Base-by-base conservation (phyloP, 176 grass and related monocot species). In the Aegilops sharonensis region DNA sequence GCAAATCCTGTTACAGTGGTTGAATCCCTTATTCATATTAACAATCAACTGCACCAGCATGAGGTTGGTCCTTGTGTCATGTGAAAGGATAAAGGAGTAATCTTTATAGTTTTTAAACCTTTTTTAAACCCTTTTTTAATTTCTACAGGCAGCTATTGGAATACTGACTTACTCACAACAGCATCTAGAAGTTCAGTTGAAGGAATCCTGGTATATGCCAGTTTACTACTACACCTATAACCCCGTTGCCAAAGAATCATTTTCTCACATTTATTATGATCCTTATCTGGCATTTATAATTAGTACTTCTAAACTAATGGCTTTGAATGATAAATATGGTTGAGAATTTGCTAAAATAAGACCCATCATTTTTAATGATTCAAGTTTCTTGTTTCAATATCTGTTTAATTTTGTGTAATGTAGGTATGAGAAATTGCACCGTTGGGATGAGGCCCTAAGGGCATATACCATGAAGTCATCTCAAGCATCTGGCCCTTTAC, bases 1-100 rank as follows among this genome's bases (percentile, higher is more conserved):
- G 92, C 96, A 86, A 98, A 94, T 89, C 96, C 93, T 92, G 93
- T 98, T 87, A 92, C 93, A 8, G 93, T 95, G 37, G 96, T 98
- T 18, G 96, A 98, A 69, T 98, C 93, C 59, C 96, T 98, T 81
- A 98, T 98, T 87, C 96, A 98, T 85, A 98, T 98, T 54, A 98
- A 98, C 59, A 98, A 98, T 86, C 96, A 98, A 85, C 78, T 98
- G 50, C 93, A 95, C 78, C 96, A 98, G 83, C 96, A 98, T 87
- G 93, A 98, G 96, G 96, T 98, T 81, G 32, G 77, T 90, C 82
- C 69, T 43, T 90, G 12, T 86, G n/a, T 74, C 29, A 34, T 80
- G 24, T 82, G 8, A 37, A 64, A 83, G 59, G 42, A 21, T 75
- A 78, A 82, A 87, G 75, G 45, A 68, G 18, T 65, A 56, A 72